Base-by-base conservation (phyloP, 2,329 filamentous ascomycete species). In the Colletotrichum sp. region DNA sequence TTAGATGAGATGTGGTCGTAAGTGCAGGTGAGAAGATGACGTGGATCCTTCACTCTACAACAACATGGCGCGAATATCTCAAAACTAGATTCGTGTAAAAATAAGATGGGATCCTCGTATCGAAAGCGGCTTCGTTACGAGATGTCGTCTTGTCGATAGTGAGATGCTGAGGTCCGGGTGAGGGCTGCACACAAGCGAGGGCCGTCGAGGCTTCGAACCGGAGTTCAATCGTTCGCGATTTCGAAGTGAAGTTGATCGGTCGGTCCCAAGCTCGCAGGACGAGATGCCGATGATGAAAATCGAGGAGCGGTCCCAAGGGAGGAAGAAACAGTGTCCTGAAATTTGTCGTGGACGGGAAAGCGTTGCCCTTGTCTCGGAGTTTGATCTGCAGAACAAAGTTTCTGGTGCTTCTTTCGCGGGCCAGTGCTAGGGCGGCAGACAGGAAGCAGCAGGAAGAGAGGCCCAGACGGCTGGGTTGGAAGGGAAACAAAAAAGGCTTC, bases 301-400 rank as follows among this genome's bases (percentile, higher is more conserved):
- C 30, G 44, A 64, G 49, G 69, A 63, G 59, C 52, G 71, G 52
- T 55, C 59, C 60, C 3, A 44, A 71, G 68, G 55, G 75, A 63
- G 66, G n/a, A 64, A 75, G 39, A 55, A 70, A 66, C 57, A 36
- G 18, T 49, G 34, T 55, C 30, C 68, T 70, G 65, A 66, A 76
- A 55, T 36, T 30, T 60, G 68, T 72, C n/a, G 71, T 34, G 59
- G 65, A 70, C 34, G 39, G 52, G 26, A 77, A 77, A 60, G 28
- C 32, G 39, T 55, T 72, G 34, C 55, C 59, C 73, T 74, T 68
- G 77, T 75, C 75, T 79, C 76, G 79, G 74, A 74, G 68, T 75
- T 77, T 75, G 78, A 80, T 79, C 79, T 78, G 76, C 79, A 77
- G 78, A 80, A 80, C 77, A 80, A 78, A 70, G 76, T 79, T 80